Evolutionary conservation across 1,139 yeast species (phyloP), one percentile per base, ranked within the genome.

Genomic region (Saccharomyces hybrid): DNA sequence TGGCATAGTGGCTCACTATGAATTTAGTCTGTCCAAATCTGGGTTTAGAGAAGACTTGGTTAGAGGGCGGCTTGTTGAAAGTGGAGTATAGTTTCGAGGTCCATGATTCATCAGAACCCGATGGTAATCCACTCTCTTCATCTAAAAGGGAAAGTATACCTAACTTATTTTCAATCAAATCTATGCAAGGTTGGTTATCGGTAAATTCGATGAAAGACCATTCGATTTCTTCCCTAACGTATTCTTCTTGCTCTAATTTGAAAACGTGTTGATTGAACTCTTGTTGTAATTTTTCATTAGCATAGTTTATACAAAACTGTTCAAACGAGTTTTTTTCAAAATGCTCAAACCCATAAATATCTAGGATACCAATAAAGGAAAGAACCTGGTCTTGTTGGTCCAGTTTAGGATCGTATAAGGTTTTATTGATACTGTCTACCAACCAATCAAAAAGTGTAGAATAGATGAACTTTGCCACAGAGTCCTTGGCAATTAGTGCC

Each of bases 211-310:
- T 93, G 69, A 93, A 93, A 14, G 95, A 86, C 98, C 99, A 93
- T 71, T 91, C 95, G 60, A 93, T 91, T 66, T 91, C 88, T 75
- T 93, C 99, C 57, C 81, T 81, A 51, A 90, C 78, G 70, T 93
- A 93, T 68, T 93, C 97, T 69, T 91, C 97, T 75, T 93, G 98
- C 69, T 93, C 99, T 59, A 93, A 79, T 70, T 91, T 93, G 79
- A 93, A 93, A 51, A 93, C 98, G 69, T 93, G 98, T 72, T 91
- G 98, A 68, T 91, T 93, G 72, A 93, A 93, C 70, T 91, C 98
- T 73, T 93, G 99, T 73, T 93, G 99, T 64, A 93, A 78, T 73
- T 93, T 93, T 75, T 93, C 99, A 72, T 93, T 93, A 52, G 99
- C 98, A 71, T 93, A 93, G 70, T 93, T 93, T 73, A 93, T 93